Conservation (phyloP, 2,329 filamentous ascomycete genomes). For the Parastagonospora nodorum region DNA sequence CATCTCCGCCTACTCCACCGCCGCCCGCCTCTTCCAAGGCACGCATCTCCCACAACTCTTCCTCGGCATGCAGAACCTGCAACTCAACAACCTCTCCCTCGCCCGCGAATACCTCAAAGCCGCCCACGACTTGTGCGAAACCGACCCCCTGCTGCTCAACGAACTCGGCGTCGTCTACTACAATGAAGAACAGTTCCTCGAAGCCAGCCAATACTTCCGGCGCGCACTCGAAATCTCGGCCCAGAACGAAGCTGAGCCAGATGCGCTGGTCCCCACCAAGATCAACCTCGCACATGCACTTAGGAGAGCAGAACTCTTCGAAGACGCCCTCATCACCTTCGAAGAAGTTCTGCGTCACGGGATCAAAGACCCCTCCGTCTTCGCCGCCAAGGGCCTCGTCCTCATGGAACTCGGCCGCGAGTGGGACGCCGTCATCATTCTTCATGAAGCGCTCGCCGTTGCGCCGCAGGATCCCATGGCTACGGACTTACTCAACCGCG, state of each 20-base stretch:
- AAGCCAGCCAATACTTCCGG: constrained; percentile 77
- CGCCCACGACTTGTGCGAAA: constrained; percentile 80
- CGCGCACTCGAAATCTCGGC: constrained; percentile 77
- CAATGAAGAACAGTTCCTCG: constrained; percentile 78
- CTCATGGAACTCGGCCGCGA: constrained; percentile 76
- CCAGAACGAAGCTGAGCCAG: constrained; percentile 80
- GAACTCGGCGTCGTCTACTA: constrained; percentile 97
- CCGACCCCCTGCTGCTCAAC: constrained; percentile 88
- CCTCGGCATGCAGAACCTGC: constrained; percentile 96
- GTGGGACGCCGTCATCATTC: constrained; percentile 76
- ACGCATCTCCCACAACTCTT: constrained; percentile 96
- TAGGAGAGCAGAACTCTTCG: constrained; percentile 70
- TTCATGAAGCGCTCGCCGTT: constrained; percentile 84
- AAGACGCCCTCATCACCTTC: constrained; percentile 78
- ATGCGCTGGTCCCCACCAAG: constrained; percentile 80
- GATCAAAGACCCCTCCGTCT: constrained; percentile 77
- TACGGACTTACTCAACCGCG: constrained; percentile 76
- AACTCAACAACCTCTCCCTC: constrained; percentile 90
- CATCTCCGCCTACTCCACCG: constrained; percentile 95
- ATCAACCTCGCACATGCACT: constrained; percentile 91
- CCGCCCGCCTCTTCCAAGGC: constrained; percentile 91
- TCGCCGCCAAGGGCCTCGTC: constrained; percentile 82
- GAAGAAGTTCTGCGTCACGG: constrained; percentile 85
- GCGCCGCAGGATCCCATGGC: constrained; percentile 80
- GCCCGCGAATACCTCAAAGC: constrained; percentile 94